A percentile compares a stretch with the other conserved stretches of the same genome.
Evolutionary conservation across 768 basidiomycete genomes (phyloP).

Genomic region (Termitomyces sp.): DNA sequence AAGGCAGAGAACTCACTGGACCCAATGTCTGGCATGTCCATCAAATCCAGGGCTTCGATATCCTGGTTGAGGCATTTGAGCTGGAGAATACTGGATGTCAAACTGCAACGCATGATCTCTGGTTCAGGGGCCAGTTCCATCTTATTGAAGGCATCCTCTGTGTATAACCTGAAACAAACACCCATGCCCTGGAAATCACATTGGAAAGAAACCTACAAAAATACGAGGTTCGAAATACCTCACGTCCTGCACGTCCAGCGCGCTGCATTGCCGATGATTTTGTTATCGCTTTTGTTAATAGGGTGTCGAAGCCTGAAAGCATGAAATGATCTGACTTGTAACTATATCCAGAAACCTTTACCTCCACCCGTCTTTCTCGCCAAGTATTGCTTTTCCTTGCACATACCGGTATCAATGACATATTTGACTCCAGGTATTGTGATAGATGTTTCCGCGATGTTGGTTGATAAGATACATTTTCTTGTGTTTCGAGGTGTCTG

Average conservation of each 20-base stretch:
- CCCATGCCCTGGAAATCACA: slow-evolving; percentile 56
- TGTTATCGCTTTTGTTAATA: slow-evolving; percentile 77
- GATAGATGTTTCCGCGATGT: slow-evolving; percentile 97
- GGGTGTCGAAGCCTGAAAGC: slow-evolving; percentile 77
- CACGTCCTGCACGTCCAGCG: slow-evolving; percentile 95
- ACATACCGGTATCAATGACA: slow-evolving; percentile 94
- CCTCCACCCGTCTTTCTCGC: slow-evolving; percentile 66
- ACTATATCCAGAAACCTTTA: slow-evolving; percentile 13
- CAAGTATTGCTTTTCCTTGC: slow-evolving; percentile 90
- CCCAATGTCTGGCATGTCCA: slow-evolving; percentile 79
- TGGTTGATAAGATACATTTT: slow-evolving; percentile 94
- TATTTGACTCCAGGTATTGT: slow-evolving; percentile 95
- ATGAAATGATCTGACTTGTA: not conserved
- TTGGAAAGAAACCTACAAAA: not conserved
- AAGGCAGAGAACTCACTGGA: slow-evolving; percentile 50
- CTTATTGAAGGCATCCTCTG: slow-evolving; percentile 67
- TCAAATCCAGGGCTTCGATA: slow-evolving; percentile 75
- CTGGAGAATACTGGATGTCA: slow-evolving; percentile 80
- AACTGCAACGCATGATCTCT: slow-evolving; percentile 85
- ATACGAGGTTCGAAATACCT: slow-evolving; percentile 37
- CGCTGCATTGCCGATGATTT: slow-evolving; percentile 90
- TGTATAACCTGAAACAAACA: slow-evolving; percentile 89
- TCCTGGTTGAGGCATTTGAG: slow-evolving; percentile 82
- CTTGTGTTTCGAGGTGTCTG: slow-evolving; percentile 61
- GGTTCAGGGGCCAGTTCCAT: slow-evolving; percentile 71